Conservation (phyloP, 208 protist species). For the Crithidia mellificae region DNA sequence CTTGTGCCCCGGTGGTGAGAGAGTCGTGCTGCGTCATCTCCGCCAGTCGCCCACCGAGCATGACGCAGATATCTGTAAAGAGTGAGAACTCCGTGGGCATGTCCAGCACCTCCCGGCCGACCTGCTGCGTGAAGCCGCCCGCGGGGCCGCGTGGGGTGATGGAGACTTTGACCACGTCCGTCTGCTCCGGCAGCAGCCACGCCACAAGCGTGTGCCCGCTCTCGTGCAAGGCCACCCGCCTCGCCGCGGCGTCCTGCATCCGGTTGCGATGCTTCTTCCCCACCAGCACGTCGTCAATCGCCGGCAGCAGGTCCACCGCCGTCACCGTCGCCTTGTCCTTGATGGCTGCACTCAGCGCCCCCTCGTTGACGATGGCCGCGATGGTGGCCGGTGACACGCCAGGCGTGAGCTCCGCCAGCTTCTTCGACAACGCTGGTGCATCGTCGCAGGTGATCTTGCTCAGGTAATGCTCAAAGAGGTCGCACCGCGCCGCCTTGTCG, state of each 20-base stretch:
- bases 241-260: constrained; percentile 81
- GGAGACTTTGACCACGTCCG: constrained; percentile 92
- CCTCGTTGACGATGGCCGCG: constrained; percentile 97
- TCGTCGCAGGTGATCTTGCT: constrained; percentile 44
- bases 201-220: constrained; percentile 97
- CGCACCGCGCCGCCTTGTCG: constrained; percentile 77
- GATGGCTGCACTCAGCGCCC: constrained; percentile 90
- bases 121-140: constrained; percentile 92
- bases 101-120: constrained; percentile 90
- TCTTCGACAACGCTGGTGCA: constrained; percentile 77
- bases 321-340: constrained; percentile 74
- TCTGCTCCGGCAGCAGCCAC: constrained; percentile 86
- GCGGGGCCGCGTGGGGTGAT: constrained; percentile 91
- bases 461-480: constrained; percentile 92
- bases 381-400: constrained; percentile 95
- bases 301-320: constrained; percentile 75
- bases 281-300: constrained; percentile 93
- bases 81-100: constrained; percentile 85
- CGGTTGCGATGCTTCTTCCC: constrained; percentile 93
- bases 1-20: constrained; percentile 91
- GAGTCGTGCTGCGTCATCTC: constrained; percentile 87
- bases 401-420: constrained; percentile 88
- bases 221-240: constrained; percentile 97
- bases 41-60: constrained; percentile 89
- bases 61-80: constrained; percentile 89